Percentiles rank a stretch among this genome's conserved stretches.
These are phyloP conservation scores for Calvatia gigantea DNA, from an alignment of 768 basidiomycete species.

Conservation along the genomic window DNA sequence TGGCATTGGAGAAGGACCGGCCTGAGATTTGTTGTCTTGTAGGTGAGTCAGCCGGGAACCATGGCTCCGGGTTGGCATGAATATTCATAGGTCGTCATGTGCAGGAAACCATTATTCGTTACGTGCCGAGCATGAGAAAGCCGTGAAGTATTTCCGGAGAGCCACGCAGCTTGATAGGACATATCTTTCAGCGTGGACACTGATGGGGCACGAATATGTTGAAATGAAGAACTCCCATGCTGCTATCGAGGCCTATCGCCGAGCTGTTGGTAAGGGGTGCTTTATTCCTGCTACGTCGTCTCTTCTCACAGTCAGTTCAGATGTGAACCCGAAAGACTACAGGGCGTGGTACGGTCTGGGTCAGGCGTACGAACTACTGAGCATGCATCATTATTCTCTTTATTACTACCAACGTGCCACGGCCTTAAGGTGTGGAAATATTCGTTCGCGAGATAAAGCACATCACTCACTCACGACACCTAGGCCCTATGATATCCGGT, in stretches of 20 bases:
- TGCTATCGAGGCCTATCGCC: slow-evolving; percentile 94
- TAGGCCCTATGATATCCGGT: slow-evolving; percentile 92
- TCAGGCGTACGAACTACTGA: slow-evolving; percentile 94
- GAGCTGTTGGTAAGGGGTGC: slow-evolving; percentile 81
- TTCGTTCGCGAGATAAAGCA: background rate
- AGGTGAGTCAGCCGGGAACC: slow-evolving; percentile 49
- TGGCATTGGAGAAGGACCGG: slow-evolving; percentile 84
- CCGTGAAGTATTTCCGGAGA: slow-evolving; percentile 90
- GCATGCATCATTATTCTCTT: slow-evolving; percentile 95
- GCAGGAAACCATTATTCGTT: slow-evolving; percentile 97
- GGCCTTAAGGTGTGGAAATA: slow-evolving; percentile 66
- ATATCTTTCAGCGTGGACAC: slow-evolving; percentile 95
- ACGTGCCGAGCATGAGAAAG: slow-evolving; percentile 91
- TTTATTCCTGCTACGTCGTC: background rate
- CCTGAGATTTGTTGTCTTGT: slow-evolving; percentile 97
- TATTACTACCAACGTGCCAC: slow-evolving; percentile 97
- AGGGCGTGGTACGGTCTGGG: slow-evolving; percentile 98
- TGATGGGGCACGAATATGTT: slow-evolving; percentile 99
- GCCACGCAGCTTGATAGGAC: slow-evolving; percentile 94
- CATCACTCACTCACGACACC: background rate
- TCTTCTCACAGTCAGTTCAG: slow-evolving; percentile 35
- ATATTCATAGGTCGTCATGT: slow-evolving; percentile 8
- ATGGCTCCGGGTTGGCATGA: background rate
- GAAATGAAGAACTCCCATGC: slow-evolving; percentile 99
- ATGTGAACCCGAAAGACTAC: slow-evolving; percentile 96